Conservation (phyloP, 345 rosid genomes). For the Lepidium africanum region DNA sequence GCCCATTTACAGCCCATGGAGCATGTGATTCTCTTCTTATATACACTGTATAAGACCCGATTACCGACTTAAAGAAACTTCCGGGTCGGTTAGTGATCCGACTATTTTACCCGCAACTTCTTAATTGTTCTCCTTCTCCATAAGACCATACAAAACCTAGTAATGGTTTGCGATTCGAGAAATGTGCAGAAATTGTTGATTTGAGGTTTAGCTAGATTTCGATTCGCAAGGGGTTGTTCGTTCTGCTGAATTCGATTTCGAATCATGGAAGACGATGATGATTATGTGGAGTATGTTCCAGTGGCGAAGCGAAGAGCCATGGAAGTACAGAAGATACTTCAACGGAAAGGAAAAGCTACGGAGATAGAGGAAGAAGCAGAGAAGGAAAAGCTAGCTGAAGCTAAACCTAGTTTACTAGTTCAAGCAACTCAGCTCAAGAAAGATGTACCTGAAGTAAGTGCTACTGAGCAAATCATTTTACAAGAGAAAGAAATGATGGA, state of each 20-base stretch:
- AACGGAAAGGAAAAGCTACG: conserved; percentile 62
- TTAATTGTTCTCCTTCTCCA: too few relatives aligned
- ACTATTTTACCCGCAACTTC: too few relatives aligned
- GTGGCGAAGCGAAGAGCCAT: conserved; percentile 75
- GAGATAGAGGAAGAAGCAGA: conserved; percentile 56
- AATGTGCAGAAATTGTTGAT: neutral
- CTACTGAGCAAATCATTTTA: conserved; percentile 65
- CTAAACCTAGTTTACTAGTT: conserved; percentile 79
- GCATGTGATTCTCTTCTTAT: too few relatives aligned
- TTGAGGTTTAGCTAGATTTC: neutral
- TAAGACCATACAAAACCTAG: too few relatives aligned
- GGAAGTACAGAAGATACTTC: conserved; percentile 68
- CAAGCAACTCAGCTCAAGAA: conserved; percentile 84
- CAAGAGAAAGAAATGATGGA: conserved; percentile 97
- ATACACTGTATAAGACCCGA: too few relatives aligned
- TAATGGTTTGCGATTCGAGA: neutral
- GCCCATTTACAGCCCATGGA: neutral
- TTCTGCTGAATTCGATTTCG: neutral
- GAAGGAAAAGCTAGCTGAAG: conserved; percentile 59
- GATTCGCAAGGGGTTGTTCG: neutral
- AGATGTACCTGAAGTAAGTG: conserved; percentile 73
- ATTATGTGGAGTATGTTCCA: conserved; percentile 71
- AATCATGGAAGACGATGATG: conserved; percentile 66
- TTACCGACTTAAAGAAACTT: neutral
- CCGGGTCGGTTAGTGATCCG: conserved; percentile 2